These are phyloP conservation scores for Leishmania tarentolae DNA, from an alignment of 208 protist genomes.

Conservation along the genomic window DNA sequence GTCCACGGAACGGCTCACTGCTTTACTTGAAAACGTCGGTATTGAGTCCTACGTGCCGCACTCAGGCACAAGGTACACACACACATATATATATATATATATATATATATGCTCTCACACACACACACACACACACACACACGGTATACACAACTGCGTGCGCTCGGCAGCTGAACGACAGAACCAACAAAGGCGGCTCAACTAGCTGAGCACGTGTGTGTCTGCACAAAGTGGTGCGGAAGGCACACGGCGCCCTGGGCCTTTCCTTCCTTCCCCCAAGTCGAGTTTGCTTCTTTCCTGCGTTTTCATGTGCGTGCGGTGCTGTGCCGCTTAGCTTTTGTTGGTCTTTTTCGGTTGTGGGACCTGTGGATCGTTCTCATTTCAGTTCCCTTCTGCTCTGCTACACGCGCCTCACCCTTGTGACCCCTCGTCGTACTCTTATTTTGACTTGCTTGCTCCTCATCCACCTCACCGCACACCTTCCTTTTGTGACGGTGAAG, in stretches of 20 bases:
- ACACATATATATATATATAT: not conserved
- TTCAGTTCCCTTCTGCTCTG: not conserved
- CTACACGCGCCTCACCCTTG: not conserved
- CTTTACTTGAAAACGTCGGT: not conserved
- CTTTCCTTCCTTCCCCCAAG: not conserved
- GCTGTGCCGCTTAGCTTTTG: not conserved
- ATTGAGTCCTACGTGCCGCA: not conserved
- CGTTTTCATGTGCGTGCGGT: not conserved
- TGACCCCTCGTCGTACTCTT: conserved; percentile 1
- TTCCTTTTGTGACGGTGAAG: not conserved
- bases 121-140: not conserved
- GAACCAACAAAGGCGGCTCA: not conserved
- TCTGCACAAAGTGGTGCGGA: not conserved
- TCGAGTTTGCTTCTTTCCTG: not conserved
- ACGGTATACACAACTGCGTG: not conserved
- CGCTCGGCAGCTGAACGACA: not conserved
- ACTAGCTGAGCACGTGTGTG: not conserved
- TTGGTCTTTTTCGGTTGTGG: not conserved
- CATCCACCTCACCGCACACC: conserved; percentile 2
- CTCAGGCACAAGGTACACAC: not conserved
- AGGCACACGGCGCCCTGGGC: not conserved
- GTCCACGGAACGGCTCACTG: not conserved
- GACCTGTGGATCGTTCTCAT: conserved; percentile 4
- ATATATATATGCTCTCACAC: not conserved
- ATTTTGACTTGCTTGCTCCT: conserved; percentile 13